These are phyloP conservation scores for Citrus mangshanensis DNA, from an alignment of 345 rosid genomes.

Conservation along the genomic window DNA sequence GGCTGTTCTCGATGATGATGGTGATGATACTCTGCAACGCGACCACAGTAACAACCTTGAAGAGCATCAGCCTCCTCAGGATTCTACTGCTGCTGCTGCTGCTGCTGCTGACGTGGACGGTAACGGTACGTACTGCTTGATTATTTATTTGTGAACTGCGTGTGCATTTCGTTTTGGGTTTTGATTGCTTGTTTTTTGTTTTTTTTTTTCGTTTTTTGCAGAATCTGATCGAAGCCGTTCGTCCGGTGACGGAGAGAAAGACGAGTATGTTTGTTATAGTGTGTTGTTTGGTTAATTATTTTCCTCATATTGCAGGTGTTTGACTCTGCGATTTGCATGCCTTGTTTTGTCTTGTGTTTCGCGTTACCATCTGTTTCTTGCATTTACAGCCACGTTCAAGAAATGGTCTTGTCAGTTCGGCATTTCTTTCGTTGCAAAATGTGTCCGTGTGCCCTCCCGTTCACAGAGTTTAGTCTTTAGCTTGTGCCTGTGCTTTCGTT, in stretches of 20 bases:
- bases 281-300: not conserved
- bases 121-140: conserved; percentile 9
- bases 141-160: not conserved
- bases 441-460: not conserved
- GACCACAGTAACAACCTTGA: conserved; percentile 15
- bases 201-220: conserved; percentile 13
- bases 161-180: conserved; percentile 2
- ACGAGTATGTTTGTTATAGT: conserved; percentile 28
- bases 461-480: not conserved
- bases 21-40: conserved; percentile 5
- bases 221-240: conserved; percentile 47
- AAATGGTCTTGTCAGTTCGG: not conserved
- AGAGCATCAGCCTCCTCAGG: not conserved
- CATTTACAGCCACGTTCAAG: conserved; percentile 8
- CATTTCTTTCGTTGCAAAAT: conserved; percentile 4
- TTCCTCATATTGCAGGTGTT: not conserved
- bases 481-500: not conserved
- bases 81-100: conserved; percentile 12
- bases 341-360: not conserved
- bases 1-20: not conserved
- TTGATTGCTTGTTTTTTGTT: not conserved
- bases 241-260: conserved; percentile 32
- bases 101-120: conserved; percentile 24
- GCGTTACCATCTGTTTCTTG: not conserved
- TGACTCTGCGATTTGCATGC: conserved; percentile 16